Conservation (phyloP, 257 asterid genomes). For the Anisodus tanguticus region DNA sequence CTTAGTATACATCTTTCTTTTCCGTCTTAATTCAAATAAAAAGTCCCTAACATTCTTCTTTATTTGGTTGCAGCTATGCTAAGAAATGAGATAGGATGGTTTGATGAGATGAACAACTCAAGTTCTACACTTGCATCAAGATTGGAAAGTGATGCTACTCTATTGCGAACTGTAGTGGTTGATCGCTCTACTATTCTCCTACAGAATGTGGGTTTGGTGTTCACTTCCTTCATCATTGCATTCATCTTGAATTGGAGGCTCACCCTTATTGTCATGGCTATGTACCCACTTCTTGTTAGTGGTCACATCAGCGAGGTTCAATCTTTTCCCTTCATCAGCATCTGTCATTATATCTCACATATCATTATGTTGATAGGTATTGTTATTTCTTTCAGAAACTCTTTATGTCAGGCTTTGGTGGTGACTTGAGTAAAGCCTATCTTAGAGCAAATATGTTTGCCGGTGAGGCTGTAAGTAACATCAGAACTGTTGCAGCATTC, state of each 20-base stretch:
- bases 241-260: slow-evolving; percentile 98
- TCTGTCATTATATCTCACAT: neutral
- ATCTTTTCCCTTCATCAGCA: slow-evolving; percentile 9
- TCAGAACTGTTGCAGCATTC: slow-evolving; percentile 92
- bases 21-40: slow-evolving; percentile 6
- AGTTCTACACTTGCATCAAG: slow-evolving; percentile 90
- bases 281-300: slow-evolving; percentile 80
- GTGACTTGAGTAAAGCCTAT: slow-evolving; percentile 86
- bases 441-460: slow-evolving; percentile 97
- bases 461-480: slow-evolving; percentile 98
- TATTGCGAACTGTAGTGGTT: slow-evolving; percentile 82
- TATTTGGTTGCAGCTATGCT: slow-evolving; percentile 72
- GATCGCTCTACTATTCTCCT: slow-evolving; percentile 86
- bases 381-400: slow-evolving; percentile 69
- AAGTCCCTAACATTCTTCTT: neutral
- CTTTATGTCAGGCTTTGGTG: slow-evolving; percentile 93
- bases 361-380: slow-evolving; percentile 25
- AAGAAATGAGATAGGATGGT: slow-evolving; percentile 96
- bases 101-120: slow-evolving; percentile 71
- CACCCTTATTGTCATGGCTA: slow-evolving; percentile 87
- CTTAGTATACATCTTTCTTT: neutral
- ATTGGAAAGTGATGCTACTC: slow-evolving; percentile 81
- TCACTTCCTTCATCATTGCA: slow-evolving; percentile 82
- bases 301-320: slow-evolving; percentile 97
- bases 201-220: slow-evolving; percentile 80